A percentile compares a stretch with the other conserved stretches of the same genome.
These are phyloP conservation scores for Colletotrichum viniferum DNA, from an alignment of 2,329 filamentous ascomycete species.

Conservation along the genomic window DNA sequence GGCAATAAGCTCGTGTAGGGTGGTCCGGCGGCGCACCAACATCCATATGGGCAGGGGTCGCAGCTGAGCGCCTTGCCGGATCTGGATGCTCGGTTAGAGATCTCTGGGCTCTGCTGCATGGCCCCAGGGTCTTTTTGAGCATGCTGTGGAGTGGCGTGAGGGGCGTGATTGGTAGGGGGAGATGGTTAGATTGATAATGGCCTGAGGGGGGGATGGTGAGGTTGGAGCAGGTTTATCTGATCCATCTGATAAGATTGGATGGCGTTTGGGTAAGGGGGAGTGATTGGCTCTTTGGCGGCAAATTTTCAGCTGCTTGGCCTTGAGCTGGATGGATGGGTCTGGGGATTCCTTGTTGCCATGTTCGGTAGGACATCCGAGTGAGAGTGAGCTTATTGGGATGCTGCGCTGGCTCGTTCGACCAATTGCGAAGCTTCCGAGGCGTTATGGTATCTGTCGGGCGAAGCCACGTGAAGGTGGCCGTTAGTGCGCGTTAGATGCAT, in stretches of 20 bases:
- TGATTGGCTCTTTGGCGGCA: background rate
- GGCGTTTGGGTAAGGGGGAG: background rate
- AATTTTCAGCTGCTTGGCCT: constrained; percentile 1
- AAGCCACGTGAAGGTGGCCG: background rate
- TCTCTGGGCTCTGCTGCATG: background rate
- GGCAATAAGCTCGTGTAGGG: constrained; percentile 2
- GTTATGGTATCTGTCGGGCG: background rate
- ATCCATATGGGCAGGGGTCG: background rate
- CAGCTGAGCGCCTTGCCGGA: background rate
- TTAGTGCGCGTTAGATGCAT: background rate
- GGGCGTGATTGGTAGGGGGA: background rate
- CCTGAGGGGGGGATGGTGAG: background rate
- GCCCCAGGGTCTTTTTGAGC: background rate
- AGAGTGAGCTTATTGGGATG: background rate
- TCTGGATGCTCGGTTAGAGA: constrained; percentile 7
- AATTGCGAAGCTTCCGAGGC: background rate
- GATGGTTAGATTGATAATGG: constrained; percentile 7
- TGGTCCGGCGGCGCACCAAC: background rate
- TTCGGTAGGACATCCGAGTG: background rate
- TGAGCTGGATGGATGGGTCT: background rate
- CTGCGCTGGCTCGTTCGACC: background rate
- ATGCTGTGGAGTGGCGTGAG: background rate
- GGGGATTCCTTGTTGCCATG: background rate
- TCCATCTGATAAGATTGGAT: constrained; percentile 19
- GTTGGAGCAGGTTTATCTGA: constrained; percentile 5